phyloP scores from a whole-genome alignment of 768 basidiomycete genomes.

The Cystofilobasidium ferigula region DNA sequence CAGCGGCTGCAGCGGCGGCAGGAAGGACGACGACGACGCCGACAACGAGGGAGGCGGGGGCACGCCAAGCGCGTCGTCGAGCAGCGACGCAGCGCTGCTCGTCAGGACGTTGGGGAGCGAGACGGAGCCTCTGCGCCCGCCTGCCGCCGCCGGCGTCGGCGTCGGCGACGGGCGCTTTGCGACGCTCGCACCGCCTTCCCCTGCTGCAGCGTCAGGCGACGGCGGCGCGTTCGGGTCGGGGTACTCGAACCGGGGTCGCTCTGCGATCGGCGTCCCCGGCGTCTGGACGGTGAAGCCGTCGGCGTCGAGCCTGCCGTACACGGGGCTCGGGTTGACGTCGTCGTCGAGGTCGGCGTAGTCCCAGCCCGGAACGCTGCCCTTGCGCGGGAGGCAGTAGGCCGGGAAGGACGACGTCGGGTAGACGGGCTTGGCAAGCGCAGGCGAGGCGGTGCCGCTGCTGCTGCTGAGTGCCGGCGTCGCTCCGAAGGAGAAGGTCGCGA shows the following conservation, averaged over 20 bases:
- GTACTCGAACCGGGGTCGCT: slow-evolving; percentile 2
- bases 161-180: not conserved
- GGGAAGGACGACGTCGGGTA: not conserved
- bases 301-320: slow-evolving; percentile 6
- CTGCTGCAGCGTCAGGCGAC: not conserved
- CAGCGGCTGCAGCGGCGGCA: not conserved
- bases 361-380: not conserved
- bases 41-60: not conserved
- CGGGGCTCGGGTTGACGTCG: slow-evolving; percentile 9
- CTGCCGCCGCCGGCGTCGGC: not conserved
- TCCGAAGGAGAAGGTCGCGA: slow-evolving; percentile 11
- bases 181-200: not conserved
- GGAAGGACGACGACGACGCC: not conserved
- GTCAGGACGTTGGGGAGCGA: slow-evolving; percentile 11
- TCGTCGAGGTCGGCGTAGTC: slow-evolving; percentile 1
- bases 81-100: not conserved
- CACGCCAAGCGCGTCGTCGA: not conserved
- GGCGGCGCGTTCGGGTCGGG: not conserved
- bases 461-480: not conserved
- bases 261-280: not conserved
- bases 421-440: not conserved
- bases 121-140: not conserved
- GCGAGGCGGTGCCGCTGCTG: not conserved
- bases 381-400: not conserved
- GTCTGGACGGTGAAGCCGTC: slow-evolving; percentile 1